Base-by-base conservation (phyloP, 768 basidiomycete genomes). In the Tremella mesenterica region DNA sequence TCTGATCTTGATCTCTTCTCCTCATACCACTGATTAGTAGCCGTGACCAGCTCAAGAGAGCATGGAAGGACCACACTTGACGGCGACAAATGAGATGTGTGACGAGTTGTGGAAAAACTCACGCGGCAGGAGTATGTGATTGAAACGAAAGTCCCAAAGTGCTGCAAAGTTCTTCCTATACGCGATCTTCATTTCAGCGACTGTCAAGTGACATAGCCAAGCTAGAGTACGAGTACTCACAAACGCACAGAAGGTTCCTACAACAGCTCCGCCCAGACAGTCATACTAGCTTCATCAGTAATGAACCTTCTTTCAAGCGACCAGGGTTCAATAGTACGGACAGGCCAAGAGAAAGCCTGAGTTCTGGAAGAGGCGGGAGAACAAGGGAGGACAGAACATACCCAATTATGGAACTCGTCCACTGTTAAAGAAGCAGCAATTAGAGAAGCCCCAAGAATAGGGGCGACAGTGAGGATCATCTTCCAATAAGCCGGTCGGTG, bases 401-500 rank as follows among this genome's bases (percentile, higher is more conserved):
- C 48, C 61, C 64, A 80, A 64, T 81, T 78, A 64, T 82, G 80
- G 61, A 53, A 71, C 72, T 81, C 76, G 65, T 83, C 81, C 33
- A 82, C 79, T 2, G 79, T 81, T 54, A 82, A 65, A 8, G 79
- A 76, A 3, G 79, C 80, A 0, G 79, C 77, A 55, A 82, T 82
- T 39, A 83, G 73, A 23, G 73, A 75, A 0, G 81, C 81, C 13
- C 81, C 81, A 43, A 80, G 76, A 4, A 83, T 56, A 26, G 81
- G 81, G 4, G 79, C 77, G 53, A 83, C 79, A 58, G 81, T 76
- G 21, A 81, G 58, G 54, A 82, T 71, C 78, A 80, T 79, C 67
- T 82, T 82, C 81, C 81, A 83, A 67, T 81, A 82, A 31, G 80
- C 79, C 1, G 80, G 78, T 54, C 81, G 80, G 67, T 80, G 78